Conservation (phyloP, 345 rosid genomes). For the Garcia nutans region DNA sequence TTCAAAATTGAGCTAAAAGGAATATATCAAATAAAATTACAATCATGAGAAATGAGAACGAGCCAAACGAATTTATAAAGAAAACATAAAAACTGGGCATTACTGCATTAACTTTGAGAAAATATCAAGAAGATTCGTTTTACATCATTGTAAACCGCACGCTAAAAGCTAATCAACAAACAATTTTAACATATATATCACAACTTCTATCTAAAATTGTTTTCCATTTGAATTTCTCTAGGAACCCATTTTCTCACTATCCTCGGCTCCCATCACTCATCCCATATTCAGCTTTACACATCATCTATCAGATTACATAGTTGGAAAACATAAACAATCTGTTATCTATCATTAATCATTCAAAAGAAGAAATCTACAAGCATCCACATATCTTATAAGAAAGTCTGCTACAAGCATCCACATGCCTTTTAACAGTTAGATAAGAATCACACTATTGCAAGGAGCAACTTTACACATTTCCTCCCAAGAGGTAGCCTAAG, state of each 20-base stretch:
- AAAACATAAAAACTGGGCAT: no score
- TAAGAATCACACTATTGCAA: conserved; percentile 5
- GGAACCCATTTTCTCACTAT: background rate
- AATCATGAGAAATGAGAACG: no score
- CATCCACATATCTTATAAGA: background rate
- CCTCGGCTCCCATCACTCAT: background rate
- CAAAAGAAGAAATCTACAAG: conserved; percentile 10
- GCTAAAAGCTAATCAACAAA: no score
- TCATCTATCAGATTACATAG: background rate
- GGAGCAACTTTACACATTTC: background rate
- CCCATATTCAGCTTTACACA: background rate
- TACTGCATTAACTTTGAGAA: no score
- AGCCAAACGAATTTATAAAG: background rate
- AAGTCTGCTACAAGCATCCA: conserved; percentile 7
- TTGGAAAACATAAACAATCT: background rate
- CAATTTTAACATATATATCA: no score
- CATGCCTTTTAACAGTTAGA: background rate
- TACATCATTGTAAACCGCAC: no score
- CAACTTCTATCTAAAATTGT: no score
- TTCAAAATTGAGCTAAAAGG: background rate
- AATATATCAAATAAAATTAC: no score
- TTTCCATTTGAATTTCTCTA: background rate
- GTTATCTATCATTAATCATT: background rate
- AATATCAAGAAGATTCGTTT: background rate
- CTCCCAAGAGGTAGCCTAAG: background rate